Evolutionary conservation across 2,329 filamentous ascomycete species (phyloP), one percentile per base, ranked within the genome.

Genomic region (Cytospora piceae): DNA sequence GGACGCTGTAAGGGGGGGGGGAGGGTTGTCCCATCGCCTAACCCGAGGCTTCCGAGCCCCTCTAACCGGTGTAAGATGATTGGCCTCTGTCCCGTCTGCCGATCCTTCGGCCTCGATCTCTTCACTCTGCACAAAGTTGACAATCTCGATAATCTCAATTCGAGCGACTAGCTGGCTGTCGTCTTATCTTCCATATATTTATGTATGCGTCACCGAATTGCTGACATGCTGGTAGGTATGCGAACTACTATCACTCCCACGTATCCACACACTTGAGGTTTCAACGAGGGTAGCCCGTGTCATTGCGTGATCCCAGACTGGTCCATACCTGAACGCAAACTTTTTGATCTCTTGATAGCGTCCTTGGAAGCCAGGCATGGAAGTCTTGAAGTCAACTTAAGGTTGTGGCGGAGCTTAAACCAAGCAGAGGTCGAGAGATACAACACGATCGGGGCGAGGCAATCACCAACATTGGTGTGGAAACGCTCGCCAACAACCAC

Each of bases 1-100:
- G 27, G 5, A 29, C 27, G 5, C 3, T 5, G 3, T 29, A 29
- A 5, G 27, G 3, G 27, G 27, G 27, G 27, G 27, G 3, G 27
- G 27, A 29, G 3, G 27, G 27, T 29, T 29, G 3, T 29, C 27
- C 27, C 5, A 29, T 3, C 27, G 27, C 27, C 27, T 29, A 29
- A 29, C 27, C 27, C 27, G 27, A 29, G 27, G 27, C 27, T 29
- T 29, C 27, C 27, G 27, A 29, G 27, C 27, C 27, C 27, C 27
- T 20, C 17, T 8, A 7, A 32, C 32, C 31, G 42, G 32, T 61
- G 58, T 61, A 61, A 61, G 59, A 61, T 54, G 59, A 61, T 61
- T 61, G 59, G 59, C 12, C 3, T 24, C 42, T 42, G 24, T 34
- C 24, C 2, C 32, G 32, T 34, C n/a, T 12, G 15, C 32, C n/a